Percentiles rank a stretch among this genome's conserved stretches.
These are phyloP conservation scores for Phlebiopsis gigantea DNA, from an alignment of 768 basidiomycete genomes.

Conservation along the genomic window DNA sequence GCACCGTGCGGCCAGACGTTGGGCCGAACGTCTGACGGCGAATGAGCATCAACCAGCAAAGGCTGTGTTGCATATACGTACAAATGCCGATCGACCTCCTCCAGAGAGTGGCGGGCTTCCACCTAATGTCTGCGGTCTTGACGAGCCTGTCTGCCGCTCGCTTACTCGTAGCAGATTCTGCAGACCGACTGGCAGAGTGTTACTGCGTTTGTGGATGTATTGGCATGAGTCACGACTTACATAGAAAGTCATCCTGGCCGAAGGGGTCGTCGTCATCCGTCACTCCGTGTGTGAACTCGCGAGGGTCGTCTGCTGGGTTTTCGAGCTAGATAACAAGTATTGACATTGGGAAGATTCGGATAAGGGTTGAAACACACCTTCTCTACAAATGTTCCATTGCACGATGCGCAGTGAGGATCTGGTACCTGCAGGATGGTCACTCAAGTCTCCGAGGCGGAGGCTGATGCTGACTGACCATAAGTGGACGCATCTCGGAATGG, in stretches of 20 bases:
- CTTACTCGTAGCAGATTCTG: constrained; percentile 14
- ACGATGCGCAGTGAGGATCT: constrained; percentile 79
- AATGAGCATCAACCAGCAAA: not conserved
- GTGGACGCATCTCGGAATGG: constrained; percentile 80
- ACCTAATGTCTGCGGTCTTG: not conserved
- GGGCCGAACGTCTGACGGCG: constrained; percentile 5
- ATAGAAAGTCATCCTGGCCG: constrained; percentile 37
- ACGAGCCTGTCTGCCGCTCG: not conserved
- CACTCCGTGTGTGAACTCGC: constrained; percentile 45
- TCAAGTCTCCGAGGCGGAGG: constrained; percentile 5
- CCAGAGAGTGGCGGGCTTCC: not conserved
- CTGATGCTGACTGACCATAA: constrained; percentile 53
- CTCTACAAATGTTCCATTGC: constrained; percentile 79
- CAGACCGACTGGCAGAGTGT: constrained; percentile 13
- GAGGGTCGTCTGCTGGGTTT: constrained; percentile 69
- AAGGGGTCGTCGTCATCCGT: constrained; percentile 20
- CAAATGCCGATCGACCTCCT: not conserved
- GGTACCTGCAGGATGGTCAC: constrained; percentile 47
- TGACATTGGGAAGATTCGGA: not conserved
- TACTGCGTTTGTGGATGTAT: too few species aligned
- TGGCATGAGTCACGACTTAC: too few species aligned
- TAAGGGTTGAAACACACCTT: constrained; percentile 38
- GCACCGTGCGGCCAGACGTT: constrained; percentile 15
- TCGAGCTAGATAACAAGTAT: constrained; percentile 51
- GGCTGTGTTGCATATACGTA: not conserved